A percentile compares a stretch with the other conserved stretches of the same genome.
These are phyloP conservation scores for Ilex aquifolium DNA, from an alignment of 257 asterid genomes.

Conservation along the genomic window DNA sequence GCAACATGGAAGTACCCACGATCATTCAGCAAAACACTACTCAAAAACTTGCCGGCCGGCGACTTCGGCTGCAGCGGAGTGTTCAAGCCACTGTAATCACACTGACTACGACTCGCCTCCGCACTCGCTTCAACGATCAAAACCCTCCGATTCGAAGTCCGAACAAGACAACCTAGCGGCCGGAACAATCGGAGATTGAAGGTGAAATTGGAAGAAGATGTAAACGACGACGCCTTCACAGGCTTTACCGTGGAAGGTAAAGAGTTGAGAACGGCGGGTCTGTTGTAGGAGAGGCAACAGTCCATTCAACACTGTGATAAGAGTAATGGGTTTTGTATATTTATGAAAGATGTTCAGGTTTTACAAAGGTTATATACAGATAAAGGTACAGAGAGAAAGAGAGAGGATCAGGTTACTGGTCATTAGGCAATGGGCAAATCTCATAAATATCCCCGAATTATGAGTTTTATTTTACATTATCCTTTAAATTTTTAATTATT, in stretches of 20 bases:
- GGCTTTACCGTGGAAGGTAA: slow-evolving; percentile 11
- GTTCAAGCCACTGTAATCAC: slow-evolving; percentile 49
- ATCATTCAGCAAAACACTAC: slow-evolving; percentile 55
- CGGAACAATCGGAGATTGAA: not conserved
- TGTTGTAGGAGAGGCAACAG: slow-evolving; percentile 36
- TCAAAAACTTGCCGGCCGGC: slow-evolving; percentile 53
- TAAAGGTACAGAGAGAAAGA: not conserved
- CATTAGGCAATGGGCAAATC: too few species aligned
- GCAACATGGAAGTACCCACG: slow-evolving; percentile 37
- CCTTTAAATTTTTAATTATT: too few species aligned
- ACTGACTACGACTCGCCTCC: slow-evolving; percentile 21
- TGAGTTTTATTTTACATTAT: too few species aligned
- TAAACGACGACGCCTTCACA: not conserved
- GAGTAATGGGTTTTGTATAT: not conserved
- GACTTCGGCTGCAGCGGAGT: slow-evolving; percentile 76
- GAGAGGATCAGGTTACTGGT: slow-evolving; percentile 5
- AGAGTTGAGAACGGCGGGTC: slow-evolving; percentile 24
- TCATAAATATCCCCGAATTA: too few species aligned
- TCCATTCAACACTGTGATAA: slow-evolving; percentile 50
- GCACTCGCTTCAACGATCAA: slow-evolving; percentile 24
- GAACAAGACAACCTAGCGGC: slow-evolving; percentile 16
- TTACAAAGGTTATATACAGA: not conserved
- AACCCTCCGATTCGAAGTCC: slow-evolving; percentile 14
- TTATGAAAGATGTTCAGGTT: too few species aligned
- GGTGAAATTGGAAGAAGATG: not conserved